Evolutionary conservation across 2,329 filamentous ascomycete species (phyloP), one percentile per base, ranked within the genome.

Genomic region (Microsporum ferrugineum): DNA sequence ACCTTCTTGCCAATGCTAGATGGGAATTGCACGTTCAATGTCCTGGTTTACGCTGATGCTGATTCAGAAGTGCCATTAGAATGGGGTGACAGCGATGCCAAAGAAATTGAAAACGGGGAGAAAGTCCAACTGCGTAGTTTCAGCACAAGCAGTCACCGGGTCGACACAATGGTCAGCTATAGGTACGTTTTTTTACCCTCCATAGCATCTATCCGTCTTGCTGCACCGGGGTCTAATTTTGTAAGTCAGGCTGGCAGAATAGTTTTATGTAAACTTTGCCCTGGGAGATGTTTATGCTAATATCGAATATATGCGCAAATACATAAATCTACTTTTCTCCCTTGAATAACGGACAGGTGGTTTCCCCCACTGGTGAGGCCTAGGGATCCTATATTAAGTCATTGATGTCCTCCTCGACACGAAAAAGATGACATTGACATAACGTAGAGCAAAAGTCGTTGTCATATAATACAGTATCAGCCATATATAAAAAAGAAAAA

Each of bases 61-160:
- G 91, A 97, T 75, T 94, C 88, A 62, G 92, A 97, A 56, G 94
- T 99, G 12, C 94, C 94, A 2, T 87, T 99, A 62, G 94, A 99
- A 74, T 99, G 94, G 94, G 94, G 94, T 55, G 94, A 99, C 77
- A 96, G 90, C 67, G 94, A 97, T 74, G 91, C 92, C 60, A 96
- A 96, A 78, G 94, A 99, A 79, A 96, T 99, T 67, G 81, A 86
- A 71, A 89, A 94, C 68, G 92, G 89, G 47, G 94, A 99, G 79
- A 91, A 94, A 71, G 94, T 99, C 34, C 91, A 96, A 77, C 78
- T 99, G 71, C 83, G 94, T 63, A 95, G 92, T 66, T 99, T 97
- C 78, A 96, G 91, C 75, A 99, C 94, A 14, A 91, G 87, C 66
- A 96, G 87, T 69, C 94, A 99, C 74, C 84, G 89, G 29, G 92